Evolutionary conservation across 306 rosid genomes (phyloP).

Genomic region (Myrica gale): DNA sequence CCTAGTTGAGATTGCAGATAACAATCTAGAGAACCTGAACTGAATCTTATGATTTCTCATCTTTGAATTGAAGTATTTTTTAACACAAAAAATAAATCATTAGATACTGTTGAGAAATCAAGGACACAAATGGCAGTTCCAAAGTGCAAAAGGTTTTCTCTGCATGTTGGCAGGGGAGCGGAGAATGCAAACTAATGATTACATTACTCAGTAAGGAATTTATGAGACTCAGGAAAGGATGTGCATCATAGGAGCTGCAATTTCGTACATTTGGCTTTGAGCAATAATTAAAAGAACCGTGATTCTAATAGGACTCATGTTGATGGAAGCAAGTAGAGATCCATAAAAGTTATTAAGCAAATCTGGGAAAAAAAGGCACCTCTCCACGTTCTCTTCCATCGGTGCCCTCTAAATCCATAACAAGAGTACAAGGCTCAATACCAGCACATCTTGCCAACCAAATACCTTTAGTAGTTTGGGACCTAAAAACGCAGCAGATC

Average conservation of each 20-base stretch:
- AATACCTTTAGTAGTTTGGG: slow-evolving; percentile 98
- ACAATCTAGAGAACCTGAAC: too few relatives aligned
- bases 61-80: too few relatives aligned
- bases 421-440: slow-evolving; percentile 91
- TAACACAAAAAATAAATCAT: too few relatives aligned
- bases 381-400: slow-evolving; percentile 99
- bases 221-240: background rate
- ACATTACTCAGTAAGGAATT: background rate
- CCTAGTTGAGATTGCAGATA: too few relatives aligned
- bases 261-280: background rate
- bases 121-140: too few relatives aligned
- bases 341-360: slow-evolving; percentile 15
- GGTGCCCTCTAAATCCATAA: slow-evolving; percentile 98
- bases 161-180: background rate
- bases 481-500: slow-evolving; percentile 51
- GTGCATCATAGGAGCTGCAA: background rate
- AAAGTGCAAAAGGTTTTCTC: too few relatives aligned
- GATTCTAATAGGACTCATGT: slow-evolving; percentile 10
- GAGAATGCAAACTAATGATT: background rate
- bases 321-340: slow-evolving; percentile 11
- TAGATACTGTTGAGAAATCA: too few relatives aligned
- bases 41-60: too few relatives aligned
- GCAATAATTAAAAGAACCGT: slow-evolving; percentile 3
- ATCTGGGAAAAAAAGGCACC: slow-evolving; percentile 44
- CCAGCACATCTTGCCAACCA: slow-evolving; percentile 92